These are phyloP conservation scores for Ambispora gerdemannii DNA, from an alignment of 192 early-diverging fungal genomes.

Conservation along the genomic window DNA sequence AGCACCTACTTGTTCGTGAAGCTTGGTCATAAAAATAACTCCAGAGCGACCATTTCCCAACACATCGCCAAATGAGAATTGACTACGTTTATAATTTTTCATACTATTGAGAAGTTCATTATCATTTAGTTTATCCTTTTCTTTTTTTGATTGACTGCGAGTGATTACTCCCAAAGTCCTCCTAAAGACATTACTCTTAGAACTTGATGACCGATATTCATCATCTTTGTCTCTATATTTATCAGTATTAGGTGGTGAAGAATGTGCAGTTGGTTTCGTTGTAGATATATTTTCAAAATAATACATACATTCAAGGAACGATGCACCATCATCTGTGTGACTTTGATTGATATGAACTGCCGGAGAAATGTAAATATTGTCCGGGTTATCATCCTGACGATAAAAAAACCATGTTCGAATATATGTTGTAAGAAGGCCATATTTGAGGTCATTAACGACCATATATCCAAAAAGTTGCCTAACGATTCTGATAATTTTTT, in stretches of 20 bases:
- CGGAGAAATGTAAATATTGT: slow-evolving; percentile 1
- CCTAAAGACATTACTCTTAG: too few relatives aligned
- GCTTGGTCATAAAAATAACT: neutral
- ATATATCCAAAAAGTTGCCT: slow-evolving; percentile 24
- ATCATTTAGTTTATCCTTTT: neutral
- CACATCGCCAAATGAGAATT: slow-evolving; percentile 11
- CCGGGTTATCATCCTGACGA: neutral
- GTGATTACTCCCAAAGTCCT: neutral
- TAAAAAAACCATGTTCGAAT: slow-evolving; percentile 25
- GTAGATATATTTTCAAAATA: slow-evolving; percentile 28
- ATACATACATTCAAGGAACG: slow-evolving; percentile 27
- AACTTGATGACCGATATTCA: neutral
- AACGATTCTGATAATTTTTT: slow-evolving; percentile 20
- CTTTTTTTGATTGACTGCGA: neutral
- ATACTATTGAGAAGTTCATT: neutral
- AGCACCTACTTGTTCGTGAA: neutral
- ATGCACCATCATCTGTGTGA: neutral
- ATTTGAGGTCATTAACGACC: slow-evolving; percentile 19
- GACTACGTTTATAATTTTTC: slow-evolving; percentile 10
- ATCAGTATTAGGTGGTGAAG: neutral
- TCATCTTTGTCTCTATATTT: neutral
- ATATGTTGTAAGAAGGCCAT: slow-evolving; percentile 19
- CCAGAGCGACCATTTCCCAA: slow-evolving; percentile 20
- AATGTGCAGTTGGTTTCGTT: neutral
- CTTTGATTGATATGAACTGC: slow-evolving; percentile 17